phyloP scores from a whole-genome alignment of 805 yeast species.

The Candida manassasensis region DNA sequence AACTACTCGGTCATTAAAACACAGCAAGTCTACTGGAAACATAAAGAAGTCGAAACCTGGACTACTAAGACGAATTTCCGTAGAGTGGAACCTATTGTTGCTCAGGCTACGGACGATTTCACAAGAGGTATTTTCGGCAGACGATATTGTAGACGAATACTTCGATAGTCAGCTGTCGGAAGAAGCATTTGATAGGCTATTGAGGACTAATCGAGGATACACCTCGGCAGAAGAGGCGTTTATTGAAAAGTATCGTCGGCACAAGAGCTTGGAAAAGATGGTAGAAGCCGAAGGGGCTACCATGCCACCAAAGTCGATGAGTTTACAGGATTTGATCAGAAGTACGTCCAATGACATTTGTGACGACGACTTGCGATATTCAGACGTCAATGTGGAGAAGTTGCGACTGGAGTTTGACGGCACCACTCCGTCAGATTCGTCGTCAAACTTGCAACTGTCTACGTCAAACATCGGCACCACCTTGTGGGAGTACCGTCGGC shows the following conservation, averaged over 20 bases:
- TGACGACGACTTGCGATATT: conserved; percentile 11
- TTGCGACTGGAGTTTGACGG: conserved; percentile 29
- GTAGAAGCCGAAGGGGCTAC: conserved; percentile 14
- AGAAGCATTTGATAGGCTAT: conserved; percentile 21
- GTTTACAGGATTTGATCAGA: conserved; percentile 11
- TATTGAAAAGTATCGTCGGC: conserved; percentile 27
- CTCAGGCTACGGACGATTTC: conserved; percentile 37
- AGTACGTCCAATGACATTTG: conserved; percentile 2
- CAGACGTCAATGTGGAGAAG: conserved; percentile 22
- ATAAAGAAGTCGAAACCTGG: conserved; percentile 14
- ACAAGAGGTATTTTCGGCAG: conserved; percentile 45
- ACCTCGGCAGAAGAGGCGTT: conserved; percentile 28
- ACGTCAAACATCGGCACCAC: conserved; percentile 42
- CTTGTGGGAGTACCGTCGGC: conserved; percentile 68
- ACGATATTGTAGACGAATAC: conserved; percentile 47
- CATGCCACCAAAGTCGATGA: neutral
- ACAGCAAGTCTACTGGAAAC: too few relatives aligned
- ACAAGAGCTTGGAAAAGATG: conserved; percentile 29
- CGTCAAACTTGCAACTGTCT: conserved; percentile 2
- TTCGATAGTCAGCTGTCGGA: conserved; percentile 40
- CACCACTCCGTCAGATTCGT: conserved; percentile 3
- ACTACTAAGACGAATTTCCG: conserved; percentile 34
- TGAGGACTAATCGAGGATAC: conserved; percentile 15
- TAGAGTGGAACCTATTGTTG: conserved; percentile 33
- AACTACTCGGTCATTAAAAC: conserved; percentile 7